A percentile compares a stretch with the other conserved stretches of the same genome.
Evolutionary conservation across 2,329 filamentous ascomycete species (phyloP).

Genomic region (Escovopsis sp.): DNA sequence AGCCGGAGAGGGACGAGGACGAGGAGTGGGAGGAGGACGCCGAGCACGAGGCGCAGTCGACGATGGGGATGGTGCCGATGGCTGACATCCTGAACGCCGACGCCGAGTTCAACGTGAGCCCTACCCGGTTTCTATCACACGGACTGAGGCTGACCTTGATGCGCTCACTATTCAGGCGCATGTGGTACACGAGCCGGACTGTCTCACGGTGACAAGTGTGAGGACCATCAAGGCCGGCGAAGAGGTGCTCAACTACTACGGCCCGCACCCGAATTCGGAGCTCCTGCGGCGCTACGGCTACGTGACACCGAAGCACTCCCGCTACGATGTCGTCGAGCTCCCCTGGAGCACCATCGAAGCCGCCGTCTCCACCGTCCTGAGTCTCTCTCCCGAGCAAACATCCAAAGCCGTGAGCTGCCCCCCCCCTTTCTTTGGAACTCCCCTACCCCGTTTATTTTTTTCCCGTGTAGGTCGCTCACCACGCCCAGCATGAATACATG

Average conservation of each 20-base stretch:
- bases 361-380: conserved; percentile 25
- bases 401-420: conserved; percentile 25
- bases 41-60: conserved; percentile 28
- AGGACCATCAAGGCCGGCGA: conserved; percentile 53
- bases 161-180: conserved; percentile 26
- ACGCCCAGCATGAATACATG: conserved; percentile 25
- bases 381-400: conserved; percentile 22
- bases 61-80: conserved; percentile 81
- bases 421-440: conserved; percentile 1
- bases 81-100: conserved; percentile 85
- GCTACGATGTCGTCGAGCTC: conserved; percentile 74
- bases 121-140: not conserved
- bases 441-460: too few relatives aligned
- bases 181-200: conserved; percentile 37
- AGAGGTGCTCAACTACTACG: conserved; percentile 82
- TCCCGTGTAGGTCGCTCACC: conserved; percentile 9
- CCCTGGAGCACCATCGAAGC: conserved; percentile 43
- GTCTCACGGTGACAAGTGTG: conserved; percentile 57
- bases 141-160: not conserved
- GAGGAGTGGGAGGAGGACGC: conserved; percentile 53
- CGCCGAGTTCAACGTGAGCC: conserved; percentile 64
- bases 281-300: conserved; percentile 77
- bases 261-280: conserved; percentile 68
- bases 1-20: conserved; percentile 40
- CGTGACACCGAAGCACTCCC: conserved; percentile 59